Evolutionary conservation across 2,329 filamentous ascomycete species (phyloP).

Genomic region (Pseudogymnoascus sp.): DNA sequence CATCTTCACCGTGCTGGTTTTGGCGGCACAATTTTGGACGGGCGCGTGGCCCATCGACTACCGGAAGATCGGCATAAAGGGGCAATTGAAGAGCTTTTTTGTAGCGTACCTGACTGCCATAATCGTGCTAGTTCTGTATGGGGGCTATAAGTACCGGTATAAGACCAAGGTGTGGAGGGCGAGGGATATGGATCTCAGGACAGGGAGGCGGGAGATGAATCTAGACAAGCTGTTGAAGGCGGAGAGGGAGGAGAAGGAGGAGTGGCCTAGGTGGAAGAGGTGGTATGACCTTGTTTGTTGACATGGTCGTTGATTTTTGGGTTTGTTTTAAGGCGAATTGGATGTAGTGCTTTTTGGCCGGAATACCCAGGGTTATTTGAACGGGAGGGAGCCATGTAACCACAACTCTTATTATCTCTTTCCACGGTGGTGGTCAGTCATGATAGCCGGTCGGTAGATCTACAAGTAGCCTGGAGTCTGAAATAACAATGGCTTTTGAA

Average conservation of each 20-base stretch:
- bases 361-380: too few relatives aligned
- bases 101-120: constrained; percentile 61
- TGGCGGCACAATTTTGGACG: constrained; percentile 82
- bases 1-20: constrained; percentile 62
- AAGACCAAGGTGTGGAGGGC: constrained; percentile 57
- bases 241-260: constrained; percentile 63
- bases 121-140: constrained; percentile 60
- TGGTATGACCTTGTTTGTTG: constrained; percentile 66
- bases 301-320: neutral
- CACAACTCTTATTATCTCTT: too few relatives aligned
- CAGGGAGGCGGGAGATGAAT: constrained; percentile 78
- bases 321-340: too few relatives aligned
- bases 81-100: constrained; percentile 61
- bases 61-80: constrained; percentile 31
- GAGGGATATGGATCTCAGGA: constrained; percentile 76
- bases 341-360: neutral
- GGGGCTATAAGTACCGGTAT: constrained; percentile 68
- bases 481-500: too few relatives aligned
- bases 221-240: constrained; percentile 68
- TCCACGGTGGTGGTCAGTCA: too few relatives aligned
- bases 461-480: too few relatives aligned
- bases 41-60: constrained; percentile 67
- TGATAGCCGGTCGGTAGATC: too few relatives aligned
- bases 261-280: too few relatives aligned
- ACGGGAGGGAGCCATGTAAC: too few relatives aligned